These are phyloP conservation scores for Xylariaceae sp. DNA, from an alignment of 2,329 filamentous ascomycete genomes.

Conservation along the genomic window DNA sequence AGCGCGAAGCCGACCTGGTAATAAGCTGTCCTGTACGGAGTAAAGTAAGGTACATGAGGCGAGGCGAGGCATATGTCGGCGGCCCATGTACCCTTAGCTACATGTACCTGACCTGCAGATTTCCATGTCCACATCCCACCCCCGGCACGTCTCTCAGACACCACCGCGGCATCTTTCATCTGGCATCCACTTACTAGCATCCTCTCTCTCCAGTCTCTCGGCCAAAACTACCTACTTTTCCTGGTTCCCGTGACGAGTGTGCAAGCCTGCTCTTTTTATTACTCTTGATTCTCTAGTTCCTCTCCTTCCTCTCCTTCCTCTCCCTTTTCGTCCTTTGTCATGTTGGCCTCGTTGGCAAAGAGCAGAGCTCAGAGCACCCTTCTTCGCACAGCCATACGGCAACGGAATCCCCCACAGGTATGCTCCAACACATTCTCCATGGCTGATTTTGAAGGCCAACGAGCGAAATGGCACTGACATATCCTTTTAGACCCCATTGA, in stretches of 20 bases:
- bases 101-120: no score
- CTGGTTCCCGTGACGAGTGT: no score
- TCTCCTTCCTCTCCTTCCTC: slow-evolving; percentile 11
- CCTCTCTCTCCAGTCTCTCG: no score
- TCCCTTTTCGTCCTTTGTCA: slow-evolving; percentile 22
- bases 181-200: background rate
- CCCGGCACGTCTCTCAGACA: slow-evolving; percentile 2
- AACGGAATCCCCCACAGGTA: slow-evolving; percentile 25
- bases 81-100: no score
- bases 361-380: slow-evolving; percentile 34
- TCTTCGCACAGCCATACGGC: slow-evolving; percentile 29
- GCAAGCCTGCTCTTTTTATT: no score
- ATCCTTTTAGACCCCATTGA: slow-evolving; percentile 36
- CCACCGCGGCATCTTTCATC: slow-evolving; percentile 4
- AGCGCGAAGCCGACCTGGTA: no score
- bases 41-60: no score
- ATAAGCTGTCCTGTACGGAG: no score
- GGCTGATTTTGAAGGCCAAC: no score
- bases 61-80: no score
- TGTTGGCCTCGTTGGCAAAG: slow-evolving; percentile 34
- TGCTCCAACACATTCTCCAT: background rate
- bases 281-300: slow-evolving; percentile 7
- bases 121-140: background rate
- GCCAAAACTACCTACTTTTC: no score
- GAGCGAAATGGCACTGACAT: background rate